Evolutionary conservation across 352 stramenopile genomes (phyloP), one percentile per base, ranked within the genome.

Genomic region (Peronospora belbahrii): DNA sequence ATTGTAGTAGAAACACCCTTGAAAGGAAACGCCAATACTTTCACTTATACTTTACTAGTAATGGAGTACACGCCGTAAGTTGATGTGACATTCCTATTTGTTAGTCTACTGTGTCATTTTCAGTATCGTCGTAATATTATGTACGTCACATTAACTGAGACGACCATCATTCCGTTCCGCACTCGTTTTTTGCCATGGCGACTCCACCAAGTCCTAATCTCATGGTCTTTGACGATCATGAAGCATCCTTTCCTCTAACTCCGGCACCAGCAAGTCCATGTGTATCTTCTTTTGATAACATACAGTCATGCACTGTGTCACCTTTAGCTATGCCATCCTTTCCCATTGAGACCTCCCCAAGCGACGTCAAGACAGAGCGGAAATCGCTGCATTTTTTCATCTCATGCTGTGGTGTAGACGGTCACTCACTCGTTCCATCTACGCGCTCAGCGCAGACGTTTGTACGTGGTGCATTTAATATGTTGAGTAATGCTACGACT

Each of bases 391-490:
- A 85, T 53, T 88, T 88, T 45, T 90, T 90, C 52, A 61, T 90
- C 23, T 72, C 74, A 2, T 90, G 79, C 59, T 55, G 59, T 2
- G 56, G 52, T 42, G 64, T 88, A 9, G 75, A 90, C 34, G 75
- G 75, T 31, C 75, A 70, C 28, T 59, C 61, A 23, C 48, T 71
- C 35, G 62, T 74, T 35, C 66, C 73, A 8, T 60, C 66, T 9
- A 32, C 73, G 18, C 74, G 76, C 10, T 79, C 68, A 0, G 76
- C 79, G 24, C 79, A 90, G 51, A 90, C 72, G 27, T 50, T 90
- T 22, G 67, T 90, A 43, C 75, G 76, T 31, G 76, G 74, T n/a
- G 76, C 79, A 3, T 63, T 88, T 27, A 87, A 62, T 44, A 88
- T 85, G 67, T 56, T 90, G 10, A 67, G 74, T 41, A 63, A 53